A percentile compares a stretch with the other conserved stretches of the same genome.
phyloP scores from a whole-genome alignment of 768 basidiomycete species.

The Pleurotus citrinopileatus region DNA sequence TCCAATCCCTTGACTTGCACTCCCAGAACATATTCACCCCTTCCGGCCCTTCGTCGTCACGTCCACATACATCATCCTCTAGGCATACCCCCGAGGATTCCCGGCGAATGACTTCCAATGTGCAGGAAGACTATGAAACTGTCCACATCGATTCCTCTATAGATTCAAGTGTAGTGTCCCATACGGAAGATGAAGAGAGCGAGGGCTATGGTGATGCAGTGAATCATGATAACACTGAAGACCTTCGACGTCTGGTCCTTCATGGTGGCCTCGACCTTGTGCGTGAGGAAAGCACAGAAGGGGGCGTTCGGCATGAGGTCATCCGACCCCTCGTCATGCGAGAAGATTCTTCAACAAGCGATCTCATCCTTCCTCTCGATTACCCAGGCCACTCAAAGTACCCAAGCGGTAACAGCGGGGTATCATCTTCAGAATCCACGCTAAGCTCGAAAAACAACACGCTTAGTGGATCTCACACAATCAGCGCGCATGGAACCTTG shows the following conservation, averaged over 20 bases:
- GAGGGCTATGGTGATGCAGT: background rate
- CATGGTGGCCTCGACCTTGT: slow-evolving; percentile 1
- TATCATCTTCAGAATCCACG: slow-evolving; percentile 6
- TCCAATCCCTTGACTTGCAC: background rate
- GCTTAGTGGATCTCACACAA: slow-evolving; percentile 5
- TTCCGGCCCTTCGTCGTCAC: background rate
- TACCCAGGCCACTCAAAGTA: background rate
- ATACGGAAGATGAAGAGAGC: slow-evolving; percentile 1
- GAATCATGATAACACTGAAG: background rate
- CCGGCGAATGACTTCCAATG: background rate
- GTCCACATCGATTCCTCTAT: slow-evolving; percentile 7
- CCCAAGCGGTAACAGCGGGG: background rate
- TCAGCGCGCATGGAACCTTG: background rate
- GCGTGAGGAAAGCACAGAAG: slow-evolving; percentile 8
- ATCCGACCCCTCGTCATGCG: slow-evolving; percentile 4
- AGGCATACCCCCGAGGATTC: background rate
- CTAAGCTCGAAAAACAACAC: slow-evolving; percentile 3
- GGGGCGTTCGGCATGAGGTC: slow-evolving; percentile 6
- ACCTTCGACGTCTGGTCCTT: background rate
- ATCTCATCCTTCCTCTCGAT: slow-evolving; percentile 1
- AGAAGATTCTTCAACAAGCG: slow-evolving; percentile 5
- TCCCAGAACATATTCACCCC: background rate
- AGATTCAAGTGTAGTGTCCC: slow-evolving; percentile 1
- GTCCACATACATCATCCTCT: background rate
- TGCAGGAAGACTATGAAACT: slow-evolving; percentile 1